phyloP scores from a whole-genome alignment of 2,329 filamentous ascomycete species.

The Exophiala bonariae region DNA sequence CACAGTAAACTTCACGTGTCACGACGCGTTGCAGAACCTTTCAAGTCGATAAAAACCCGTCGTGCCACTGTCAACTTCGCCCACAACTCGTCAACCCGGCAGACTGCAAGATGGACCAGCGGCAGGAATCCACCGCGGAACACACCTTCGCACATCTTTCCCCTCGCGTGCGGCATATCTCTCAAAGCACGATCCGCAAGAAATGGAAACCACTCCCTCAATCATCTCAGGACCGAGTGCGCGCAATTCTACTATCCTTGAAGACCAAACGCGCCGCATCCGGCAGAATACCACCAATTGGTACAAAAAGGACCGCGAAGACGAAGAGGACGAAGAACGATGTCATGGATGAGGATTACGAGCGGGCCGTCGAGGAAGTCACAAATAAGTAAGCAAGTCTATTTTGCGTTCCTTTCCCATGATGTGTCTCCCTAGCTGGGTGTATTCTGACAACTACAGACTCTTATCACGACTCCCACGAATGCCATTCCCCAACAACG shows the following conservation, averaged over 20 bases:
- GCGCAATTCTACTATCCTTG: constrained; percentile 41
- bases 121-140: not conserved
- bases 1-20: no score
- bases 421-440: no score
- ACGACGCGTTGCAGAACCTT: no score
- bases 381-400: constrained; percentile 14
- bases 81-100: no score
- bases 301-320: not conserved
- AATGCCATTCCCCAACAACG: constrained; percentile 42
- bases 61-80: no score
- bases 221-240: constrained; percentile 42
- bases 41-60: no score
- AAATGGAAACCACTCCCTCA: constrained; percentile 48
- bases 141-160: constrained; percentile 39
- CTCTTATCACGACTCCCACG: constrained; percentile 40
- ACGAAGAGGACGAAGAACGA: constrained; percentile 1
- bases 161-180: constrained; percentile 41
- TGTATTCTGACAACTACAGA: no score
- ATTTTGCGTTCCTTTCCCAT: not conserved
- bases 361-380: constrained; percentile 17
- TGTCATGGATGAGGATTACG: constrained; percentile 19
- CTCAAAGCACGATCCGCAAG: constrained; percentile 44
- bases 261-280: constrained; percentile 31
- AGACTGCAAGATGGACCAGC: not conserved
- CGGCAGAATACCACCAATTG: constrained; percentile 11